These are phyloP conservation scores for Passalora sequoiae DNA, from an alignment of 2,329 filamentous ascomycete species.

Conservation along the genomic window DNA sequence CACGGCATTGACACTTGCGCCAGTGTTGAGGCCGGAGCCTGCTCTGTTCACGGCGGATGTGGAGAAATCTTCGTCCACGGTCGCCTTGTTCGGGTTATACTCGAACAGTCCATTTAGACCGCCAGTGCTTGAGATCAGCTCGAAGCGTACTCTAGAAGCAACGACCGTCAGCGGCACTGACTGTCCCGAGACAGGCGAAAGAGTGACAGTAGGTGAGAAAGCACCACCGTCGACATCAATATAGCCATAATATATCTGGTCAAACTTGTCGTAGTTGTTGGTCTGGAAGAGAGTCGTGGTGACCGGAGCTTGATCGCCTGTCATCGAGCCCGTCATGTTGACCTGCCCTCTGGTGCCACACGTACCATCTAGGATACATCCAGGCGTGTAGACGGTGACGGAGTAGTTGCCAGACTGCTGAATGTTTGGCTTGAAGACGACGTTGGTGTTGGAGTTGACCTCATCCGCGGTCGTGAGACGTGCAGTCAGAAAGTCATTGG, in stretches of 20 bases:
- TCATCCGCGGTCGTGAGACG: conserved; percentile 47
- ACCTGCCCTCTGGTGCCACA: conserved; percentile 74
- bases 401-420: conserved; percentile 87
- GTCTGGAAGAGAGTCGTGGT: conserved; percentile 73
- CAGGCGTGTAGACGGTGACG: conserved; percentile 86
- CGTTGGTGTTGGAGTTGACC: conserved; percentile 54
- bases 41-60: conserved; percentile 72
- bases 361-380: conserved; percentile 73
- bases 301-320: conserved; percentile 45
- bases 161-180: conserved; percentile 67
- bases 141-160: conserved; percentile 82
- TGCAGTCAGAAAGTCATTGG: conserved; percentile 70
- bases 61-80: conserved; percentile 59
- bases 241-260: conserved; percentile 80
- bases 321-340: conserved; percentile 70
- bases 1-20: conserved; percentile 68
- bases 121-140: conserved; percentile 65
- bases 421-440: conserved; percentile 79
- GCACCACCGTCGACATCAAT: conserved; percentile 68
- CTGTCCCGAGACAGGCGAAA: conserved; percentile 65
- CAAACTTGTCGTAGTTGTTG: conserved; percentile 95
- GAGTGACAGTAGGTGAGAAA: conserved; percentile 75
- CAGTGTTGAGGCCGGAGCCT: conserved; percentile 61
- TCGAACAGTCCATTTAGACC: conserved; percentile 88
- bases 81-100: conserved; percentile 63